phyloP scores from a whole-genome alignment of 441 rosid genomes.

The Macaranga tanarius region DNA sequence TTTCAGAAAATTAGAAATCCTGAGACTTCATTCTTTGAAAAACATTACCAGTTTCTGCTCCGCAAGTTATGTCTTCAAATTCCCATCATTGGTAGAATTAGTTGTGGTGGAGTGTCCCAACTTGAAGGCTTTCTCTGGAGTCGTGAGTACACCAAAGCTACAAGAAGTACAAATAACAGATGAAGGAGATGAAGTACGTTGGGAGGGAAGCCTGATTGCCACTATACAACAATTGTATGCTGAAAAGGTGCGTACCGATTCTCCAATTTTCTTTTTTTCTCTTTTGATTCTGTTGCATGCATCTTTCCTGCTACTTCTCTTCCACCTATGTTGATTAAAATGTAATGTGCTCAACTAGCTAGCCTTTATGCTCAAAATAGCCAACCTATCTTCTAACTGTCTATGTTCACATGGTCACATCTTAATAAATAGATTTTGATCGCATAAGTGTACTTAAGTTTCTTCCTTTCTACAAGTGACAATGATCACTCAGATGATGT shows the following conservation, averaged over 20 bases:
- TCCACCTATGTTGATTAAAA: too few species aligned
- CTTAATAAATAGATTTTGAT: too few species aligned
- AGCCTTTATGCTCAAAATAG: too few species aligned
- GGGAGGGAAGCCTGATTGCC: not conserved
- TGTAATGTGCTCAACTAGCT: too few species aligned
- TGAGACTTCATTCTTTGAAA: slow-evolving; percentile 2
- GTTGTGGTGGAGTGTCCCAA: slow-evolving; percentile 19
- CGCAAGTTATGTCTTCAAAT: not conserved
- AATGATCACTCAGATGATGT: too few species aligned
- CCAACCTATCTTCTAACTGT: too few species aligned
- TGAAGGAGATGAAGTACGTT: not conserved
- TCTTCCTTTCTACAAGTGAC: too few species aligned
- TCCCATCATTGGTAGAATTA: slow-evolving; percentile 11
- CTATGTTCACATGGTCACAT: too few species aligned
- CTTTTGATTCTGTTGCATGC: too few species aligned
- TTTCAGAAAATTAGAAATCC: slow-evolving; percentile 13
- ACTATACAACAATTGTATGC: not conserved
- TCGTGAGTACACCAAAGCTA: not conserved
- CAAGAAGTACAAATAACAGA: not conserved
- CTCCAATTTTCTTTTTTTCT: too few species aligned
- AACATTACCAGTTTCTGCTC: slow-evolving; percentile 28
- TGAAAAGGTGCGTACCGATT: not conserved
- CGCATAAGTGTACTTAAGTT: too few species aligned
- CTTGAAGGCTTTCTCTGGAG: slow-evolving; percentile 20
- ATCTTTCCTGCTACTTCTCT: too few species aligned